Conservation (phyloP, 352 stramenopile species). For the Pythium sp. region DNA sequence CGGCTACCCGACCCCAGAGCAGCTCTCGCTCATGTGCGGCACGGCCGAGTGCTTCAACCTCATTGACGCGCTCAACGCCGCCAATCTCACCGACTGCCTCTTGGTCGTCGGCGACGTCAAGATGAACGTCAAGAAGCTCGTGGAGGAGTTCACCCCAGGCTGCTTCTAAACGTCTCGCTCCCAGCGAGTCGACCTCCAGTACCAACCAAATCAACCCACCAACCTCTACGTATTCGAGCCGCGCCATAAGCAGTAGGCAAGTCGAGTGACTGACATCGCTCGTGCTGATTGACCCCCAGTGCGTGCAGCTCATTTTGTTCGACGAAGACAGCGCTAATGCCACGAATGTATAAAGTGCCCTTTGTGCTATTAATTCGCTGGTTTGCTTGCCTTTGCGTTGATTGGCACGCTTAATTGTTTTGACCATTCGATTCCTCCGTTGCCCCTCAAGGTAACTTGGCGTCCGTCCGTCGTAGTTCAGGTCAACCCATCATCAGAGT, state of each 20-base stretch:
- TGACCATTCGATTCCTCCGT: neutral
- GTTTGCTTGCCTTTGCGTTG: neutral
- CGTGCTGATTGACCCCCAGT: neutral
- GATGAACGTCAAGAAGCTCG: neutral
- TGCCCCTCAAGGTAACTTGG: neutral
- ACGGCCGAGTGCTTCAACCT: neutral
- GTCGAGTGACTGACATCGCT: neutral
- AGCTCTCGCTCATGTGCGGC: neutral
- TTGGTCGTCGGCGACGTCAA: neutral
- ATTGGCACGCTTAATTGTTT: neutral
- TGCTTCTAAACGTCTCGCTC: neutral
- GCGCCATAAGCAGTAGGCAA: neutral
- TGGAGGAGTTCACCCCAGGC: neutral
- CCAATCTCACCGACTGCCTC: neutral
- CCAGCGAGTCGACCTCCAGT: too few relatives aligned
- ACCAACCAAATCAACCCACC: neutral
- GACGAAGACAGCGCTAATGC: neutral
- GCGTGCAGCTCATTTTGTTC: neutral
- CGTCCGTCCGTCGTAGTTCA: neutral
- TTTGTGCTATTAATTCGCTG: neutral
- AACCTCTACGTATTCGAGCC: neutral
- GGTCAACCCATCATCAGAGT: too few relatives aligned
- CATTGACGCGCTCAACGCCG: neutral
- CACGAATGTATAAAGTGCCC: neutral
- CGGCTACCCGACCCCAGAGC: neutral